Conservation (phyloP, 2,329 filamentous ascomycete genomes). For the Alternaria rosae region DNA sequence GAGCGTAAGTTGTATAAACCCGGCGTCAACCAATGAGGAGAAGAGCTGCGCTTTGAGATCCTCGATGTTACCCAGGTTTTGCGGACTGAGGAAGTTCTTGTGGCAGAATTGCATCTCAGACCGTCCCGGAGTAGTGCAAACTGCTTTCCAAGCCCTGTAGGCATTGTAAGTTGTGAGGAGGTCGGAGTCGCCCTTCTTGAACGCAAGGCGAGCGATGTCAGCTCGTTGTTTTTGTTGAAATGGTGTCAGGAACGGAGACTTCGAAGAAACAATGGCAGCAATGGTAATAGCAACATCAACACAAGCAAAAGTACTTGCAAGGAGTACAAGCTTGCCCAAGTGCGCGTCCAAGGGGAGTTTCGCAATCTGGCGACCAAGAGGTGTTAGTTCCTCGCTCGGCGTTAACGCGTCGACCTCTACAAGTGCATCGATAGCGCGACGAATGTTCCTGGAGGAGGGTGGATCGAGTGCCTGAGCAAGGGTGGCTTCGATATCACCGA, state of each 20-base stretch:
- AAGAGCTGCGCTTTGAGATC: constrained; percentile 93
- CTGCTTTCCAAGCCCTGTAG: constrained; percentile 85
- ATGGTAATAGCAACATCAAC: constrained; percentile 91
- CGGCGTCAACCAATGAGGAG: constrained; percentile 83
- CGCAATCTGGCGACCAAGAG: constrained; percentile 84
- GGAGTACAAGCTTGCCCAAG: constrained; percentile 88
- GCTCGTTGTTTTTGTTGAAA: constrained; percentile 85
- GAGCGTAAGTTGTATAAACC: constrained; percentile 77
- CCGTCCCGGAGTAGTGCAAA: constrained; percentile 72
- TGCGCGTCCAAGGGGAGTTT: constrained; percentile 92
- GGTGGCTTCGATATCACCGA: constrained; percentile 91
- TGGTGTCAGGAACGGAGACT: constrained; percentile 88
- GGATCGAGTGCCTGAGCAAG: constrained; percentile 87
- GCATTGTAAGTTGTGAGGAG: constrained; percentile 93
- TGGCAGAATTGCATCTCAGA: constrained; percentile 91
- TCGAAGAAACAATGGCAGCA: constrained; percentile 91
- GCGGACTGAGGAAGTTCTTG: constrained; percentile 91
- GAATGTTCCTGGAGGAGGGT: constrained; percentile 89
- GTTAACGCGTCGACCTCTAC: constrained; percentile 93
- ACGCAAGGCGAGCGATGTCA: constrained; percentile 78
- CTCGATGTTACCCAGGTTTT: constrained; percentile 89
- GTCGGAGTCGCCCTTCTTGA: constrained; percentile 87
- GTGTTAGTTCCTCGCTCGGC: constrained; percentile 79
- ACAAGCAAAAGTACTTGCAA: constrained; percentile 87
- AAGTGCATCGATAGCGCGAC: constrained; percentile 88